These are phyloP conservation scores for Colletotrichum caudatum DNA, from an alignment of 2,329 filamentous ascomycete genomes.

Conservation along the genomic window DNA sequence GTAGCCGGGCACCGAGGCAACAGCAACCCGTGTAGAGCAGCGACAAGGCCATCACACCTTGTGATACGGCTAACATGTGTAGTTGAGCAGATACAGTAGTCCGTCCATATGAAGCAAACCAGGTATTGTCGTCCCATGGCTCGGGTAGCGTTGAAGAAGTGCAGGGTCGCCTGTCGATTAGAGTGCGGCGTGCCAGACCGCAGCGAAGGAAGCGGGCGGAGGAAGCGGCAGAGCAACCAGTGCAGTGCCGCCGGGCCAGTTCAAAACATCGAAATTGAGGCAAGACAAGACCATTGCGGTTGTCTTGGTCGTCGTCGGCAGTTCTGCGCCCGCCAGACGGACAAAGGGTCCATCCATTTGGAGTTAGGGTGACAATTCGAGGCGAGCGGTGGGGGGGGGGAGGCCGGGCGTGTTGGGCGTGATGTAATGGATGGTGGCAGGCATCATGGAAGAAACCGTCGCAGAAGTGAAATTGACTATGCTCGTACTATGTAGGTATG, in stretches of 20 bases:
- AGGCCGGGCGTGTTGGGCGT: neutral
- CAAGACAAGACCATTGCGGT: conserved; percentile 9
- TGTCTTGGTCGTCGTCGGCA: neutral
- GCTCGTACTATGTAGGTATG: neutral
- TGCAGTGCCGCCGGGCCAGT: neutral
- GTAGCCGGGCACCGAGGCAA: conserved; percentile 3
- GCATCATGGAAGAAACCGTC: neutral
- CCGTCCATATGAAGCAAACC: neutral
- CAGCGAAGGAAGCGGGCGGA: neutral
- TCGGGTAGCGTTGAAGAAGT: neutral
- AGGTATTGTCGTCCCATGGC: neutral
- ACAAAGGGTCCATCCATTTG: conserved; percentile 2
- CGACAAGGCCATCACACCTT: conserved; percentile 17
- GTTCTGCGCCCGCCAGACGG: conserved; percentile 1
- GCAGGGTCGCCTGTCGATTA: neutral
- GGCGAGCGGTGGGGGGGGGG: neutral
- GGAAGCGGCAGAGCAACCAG: neutral
- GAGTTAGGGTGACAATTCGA: neutral
- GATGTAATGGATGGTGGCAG: neutral
- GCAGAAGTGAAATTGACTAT: conserved; percentile 8
- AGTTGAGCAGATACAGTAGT: neutral
- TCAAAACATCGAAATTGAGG: neutral
- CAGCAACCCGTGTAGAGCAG: neutral
- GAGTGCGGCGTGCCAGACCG: conserved; percentile 2
- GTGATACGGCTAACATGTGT: conserved; percentile 19